These are phyloP conservation scores for Candida dubliniensis DNA, from an alignment of 1,139 yeast genomes.

Conservation along the genomic window DNA sequence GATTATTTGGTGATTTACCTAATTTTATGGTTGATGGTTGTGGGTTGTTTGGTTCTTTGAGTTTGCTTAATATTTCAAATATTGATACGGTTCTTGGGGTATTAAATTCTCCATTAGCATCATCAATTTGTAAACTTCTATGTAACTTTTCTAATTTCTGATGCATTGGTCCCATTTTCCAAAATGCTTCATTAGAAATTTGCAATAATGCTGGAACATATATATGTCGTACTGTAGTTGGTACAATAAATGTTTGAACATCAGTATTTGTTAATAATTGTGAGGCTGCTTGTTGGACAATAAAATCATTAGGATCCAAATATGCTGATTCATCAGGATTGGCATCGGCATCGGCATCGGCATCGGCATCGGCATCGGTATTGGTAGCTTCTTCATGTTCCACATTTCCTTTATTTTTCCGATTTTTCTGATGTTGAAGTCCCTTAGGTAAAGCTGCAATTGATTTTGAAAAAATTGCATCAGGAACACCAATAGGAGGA, in stretches of 20 bases:
- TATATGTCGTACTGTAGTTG: constrained; percentile 33
- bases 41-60: background rate
- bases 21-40: background rate
- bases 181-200: constrained; percentile 36
- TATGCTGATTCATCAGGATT: constrained; percentile 3
- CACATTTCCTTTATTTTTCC: background rate
- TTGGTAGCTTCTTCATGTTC: constrained; percentile 1
- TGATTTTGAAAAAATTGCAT: constrained; percentile 31
- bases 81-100: constrained; percentile 52
- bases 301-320: constrained; percentile 26
- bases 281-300: constrained; percentile 41
- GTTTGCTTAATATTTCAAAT: constrained; percentile 42
- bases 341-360: constrained; percentile 8
- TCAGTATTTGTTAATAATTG: constrained; percentile 36
- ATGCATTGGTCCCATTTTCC: constrained; percentile 28
- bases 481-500: constrained; percentile 44
- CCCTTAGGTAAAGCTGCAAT: constrained; percentile 24
- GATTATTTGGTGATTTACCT: constrained; percentile 1
- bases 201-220: constrained; percentile 30
- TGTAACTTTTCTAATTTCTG: constrained; percentile 55
- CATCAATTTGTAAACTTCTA: constrained; percentile 50
- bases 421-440: constrained; percentile 10
- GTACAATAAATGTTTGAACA: constrained; percentile 41
- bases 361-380: constrained; percentile 7
- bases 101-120: constrained; percentile 32